Base-by-base conservation (phyloP, 73 alveolate genomes). In the Urostyla sp. region DNA sequence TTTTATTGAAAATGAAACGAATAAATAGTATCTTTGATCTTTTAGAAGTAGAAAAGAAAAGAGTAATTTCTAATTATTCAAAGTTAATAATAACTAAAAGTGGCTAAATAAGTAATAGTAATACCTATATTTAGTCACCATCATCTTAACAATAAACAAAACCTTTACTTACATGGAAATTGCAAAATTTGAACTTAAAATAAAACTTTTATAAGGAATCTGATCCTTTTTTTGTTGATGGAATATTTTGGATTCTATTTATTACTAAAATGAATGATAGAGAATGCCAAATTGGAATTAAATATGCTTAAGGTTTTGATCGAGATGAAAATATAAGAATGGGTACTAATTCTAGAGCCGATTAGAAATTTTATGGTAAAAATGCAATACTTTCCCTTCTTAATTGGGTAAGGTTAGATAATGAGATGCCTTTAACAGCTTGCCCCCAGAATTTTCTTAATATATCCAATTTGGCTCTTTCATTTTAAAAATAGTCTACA, bases 161-260 rank as follows among this genome's bases (percentile, higher is more conserved):
- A 38, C 85, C 85, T 5, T 34, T 73, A 31, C 75, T 73, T 7
- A 73, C 85, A 3, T 73, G 85, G 85, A 73, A 51, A 24, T 36
- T 73, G 30, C 37, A 55, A 2, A 73, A 73, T 73, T 36, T 73
- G 23, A 73, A 73, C 53, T 23, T 73, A 49, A 73, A 36, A 23
- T 50, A 73, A 38, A 73, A 73, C 32, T 73, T 73, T 36, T 51
- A 73, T 26, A 73, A 73, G 32, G 85, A 73, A 23, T 34, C 66
- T 30, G 85, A 73, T 52, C 60, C 74, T 18, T 73, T 73, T 48
- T 7, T 1, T 49, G 72, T 46, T 3, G 83, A 69, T 24, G 83
- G 83, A 3, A 48, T 40, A 7, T 69, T 11, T 0, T 73, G 85
- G 85, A 52, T 46, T 5, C 85, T 73, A 8, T 73, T 10, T 36